These are phyloP conservation scores for Dothistroma pini DNA, from an alignment of 2,329 filamentous ascomycete genomes.

Conservation along the genomic window DNA sequence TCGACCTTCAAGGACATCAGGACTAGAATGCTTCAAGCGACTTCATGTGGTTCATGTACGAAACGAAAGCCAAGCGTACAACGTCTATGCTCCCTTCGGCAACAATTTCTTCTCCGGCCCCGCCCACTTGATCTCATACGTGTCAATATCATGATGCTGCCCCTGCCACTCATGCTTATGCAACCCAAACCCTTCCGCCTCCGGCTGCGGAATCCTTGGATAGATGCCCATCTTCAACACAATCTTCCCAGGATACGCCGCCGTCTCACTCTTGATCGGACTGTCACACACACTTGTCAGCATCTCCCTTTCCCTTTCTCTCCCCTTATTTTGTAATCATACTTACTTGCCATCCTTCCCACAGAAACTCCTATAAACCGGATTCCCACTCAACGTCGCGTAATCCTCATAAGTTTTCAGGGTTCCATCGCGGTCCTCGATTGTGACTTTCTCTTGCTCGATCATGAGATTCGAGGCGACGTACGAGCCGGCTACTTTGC, in stretches of 20 bases:
- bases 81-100: slow-evolving; percentile 9
- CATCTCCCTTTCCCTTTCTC: background rate
- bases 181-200: slow-evolving; percentile 44
- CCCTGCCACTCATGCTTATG: slow-evolving; percentile 46
- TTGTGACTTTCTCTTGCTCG: slow-evolving; percentile 44
- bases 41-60: background rate
- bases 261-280: slow-evolving; percentile 47
- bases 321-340: background rate
- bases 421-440: slow-evolving; percentile 44
- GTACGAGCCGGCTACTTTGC: slow-evolving; percentile 47
- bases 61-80: background rate
- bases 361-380: slow-evolving; percentile 47
- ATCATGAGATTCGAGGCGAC: slow-evolving; percentile 42
- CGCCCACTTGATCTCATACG: slow-evolving; percentile 40
- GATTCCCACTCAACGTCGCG: slow-evolving; percentile 46
- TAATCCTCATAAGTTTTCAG: slow-evolving; percentile 46
- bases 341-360: slow-evolving; percentile 45
- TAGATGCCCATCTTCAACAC: slow-evolving; percentile 52
- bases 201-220: slow-evolving; percentile 46
- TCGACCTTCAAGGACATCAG: background rate
- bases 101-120: slow-evolving; percentile 37
- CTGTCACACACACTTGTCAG: slow-evolving; percentile 30
- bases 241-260: slow-evolving; percentile 40
- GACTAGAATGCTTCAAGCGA: background rate
- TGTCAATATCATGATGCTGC: slow-evolving; percentile 36